Conservation (phyloP, 1,284 basidiomycete species). For the Ceratobasidium sp. region DNA sequence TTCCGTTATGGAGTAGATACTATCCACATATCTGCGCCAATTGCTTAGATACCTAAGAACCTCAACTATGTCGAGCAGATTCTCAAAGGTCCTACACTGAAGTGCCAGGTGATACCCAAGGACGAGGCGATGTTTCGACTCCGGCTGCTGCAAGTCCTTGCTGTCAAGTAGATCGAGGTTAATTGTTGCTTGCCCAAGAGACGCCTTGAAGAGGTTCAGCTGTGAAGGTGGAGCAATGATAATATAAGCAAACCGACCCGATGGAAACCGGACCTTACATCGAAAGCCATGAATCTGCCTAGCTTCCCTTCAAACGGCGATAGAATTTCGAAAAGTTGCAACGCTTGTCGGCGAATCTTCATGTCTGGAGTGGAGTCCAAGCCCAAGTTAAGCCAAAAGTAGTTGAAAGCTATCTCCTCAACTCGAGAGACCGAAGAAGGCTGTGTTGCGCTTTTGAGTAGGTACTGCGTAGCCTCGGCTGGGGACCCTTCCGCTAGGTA, state of each 20-base stretch:
- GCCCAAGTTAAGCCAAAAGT: constrained; percentile 23
- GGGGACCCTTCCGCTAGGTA: constrained; percentile 33
- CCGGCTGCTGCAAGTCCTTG: not conserved
- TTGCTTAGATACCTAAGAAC: not conserved
- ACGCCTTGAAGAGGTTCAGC: not conserved
- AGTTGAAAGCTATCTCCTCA: constrained; percentile 9
- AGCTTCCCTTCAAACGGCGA: not conserved
- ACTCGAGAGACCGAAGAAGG: not conserved
- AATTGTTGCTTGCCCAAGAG: not conserved
- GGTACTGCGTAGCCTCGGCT: not conserved
- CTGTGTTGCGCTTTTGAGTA: not conserved
- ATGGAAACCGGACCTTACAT: not conserved
- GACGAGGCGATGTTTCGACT: constrained; percentile 3
- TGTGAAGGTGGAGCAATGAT: not conserved
- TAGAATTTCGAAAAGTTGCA: not conserved
- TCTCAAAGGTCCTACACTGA: not conserved
- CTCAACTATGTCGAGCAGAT: not conserved
- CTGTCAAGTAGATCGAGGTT: not conserved
- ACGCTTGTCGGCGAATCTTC: not conserved
- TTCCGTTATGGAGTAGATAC: not conserved
- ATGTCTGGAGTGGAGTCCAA: constrained; percentile 6
- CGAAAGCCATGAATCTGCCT: not conserved
- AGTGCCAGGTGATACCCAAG: constrained; percentile 20
- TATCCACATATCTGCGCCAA: constrained; percentile 5
- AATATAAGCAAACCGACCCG: not conserved